Evolutionary conservation across 768 basidiomycete species (phyloP), one percentile per base, ranked within the genome.

Genomic region (Mycena venus): DNA sequence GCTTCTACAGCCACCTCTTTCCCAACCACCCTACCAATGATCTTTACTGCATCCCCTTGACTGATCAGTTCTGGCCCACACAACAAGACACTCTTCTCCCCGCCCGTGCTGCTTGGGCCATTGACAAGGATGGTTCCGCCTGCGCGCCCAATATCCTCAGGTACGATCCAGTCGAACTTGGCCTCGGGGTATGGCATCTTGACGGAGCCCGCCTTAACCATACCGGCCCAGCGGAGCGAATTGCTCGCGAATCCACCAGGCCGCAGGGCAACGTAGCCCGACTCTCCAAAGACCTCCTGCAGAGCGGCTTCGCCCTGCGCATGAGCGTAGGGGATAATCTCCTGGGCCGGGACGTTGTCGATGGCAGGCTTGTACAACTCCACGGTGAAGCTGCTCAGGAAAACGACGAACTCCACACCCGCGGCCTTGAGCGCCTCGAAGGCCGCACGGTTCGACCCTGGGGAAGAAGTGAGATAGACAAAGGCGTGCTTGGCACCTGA

Each of bases 401-500:
- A 60, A 1, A 60, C 59, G n/a, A 60, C 59, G 19, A 47, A 47
- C 19, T 47, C 44, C 44, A 47, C 44, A 21, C 44, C 44, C 17
- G 44, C 44, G 19, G 44, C 44, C 44, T 21, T 47, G 44, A 47
- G 44, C 19, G 44, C 44, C 14, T 47, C 19, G 44, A 47, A 21
- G 17, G 44, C 44, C 44, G 44, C 44, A 21, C 44, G 44, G 44
- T 47, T 47, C 2, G 44, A 8, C 44, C 17, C 19, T 21, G 44
- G 44, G 19, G 19, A 8, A 3, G 44, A 47, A 21, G n/a, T 21
- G 15, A 47, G 44, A 47, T 47, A 47, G 44, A 47, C 44, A 21
- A 47, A 47, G 44, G 44, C 59, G 59, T 60, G 59, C 36, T 60
- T 60, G 36, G 59, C 59, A 15, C 59, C 59, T 23, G 59, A 60